phyloP scores from a whole-genome alignment of 495 filamentous ascomycete genomes.

The Penicillium roqueforti region DNA sequence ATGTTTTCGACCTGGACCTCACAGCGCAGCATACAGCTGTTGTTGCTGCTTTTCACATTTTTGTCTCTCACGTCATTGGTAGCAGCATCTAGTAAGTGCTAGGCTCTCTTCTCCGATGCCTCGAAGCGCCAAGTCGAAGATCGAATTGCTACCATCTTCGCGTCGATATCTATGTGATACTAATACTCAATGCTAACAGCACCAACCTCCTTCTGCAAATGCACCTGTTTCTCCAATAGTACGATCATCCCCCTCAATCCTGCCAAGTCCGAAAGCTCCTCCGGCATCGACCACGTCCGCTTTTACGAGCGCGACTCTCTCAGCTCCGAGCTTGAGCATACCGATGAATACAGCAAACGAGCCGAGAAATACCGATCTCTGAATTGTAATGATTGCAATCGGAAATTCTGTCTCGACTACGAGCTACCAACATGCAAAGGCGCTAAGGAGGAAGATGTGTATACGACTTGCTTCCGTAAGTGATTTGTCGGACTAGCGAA shows the following conservation, averaged over 20 bases:
- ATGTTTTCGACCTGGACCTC: slow-evolving; percentile 8
- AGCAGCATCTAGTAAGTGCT: slow-evolving; percentile 31
- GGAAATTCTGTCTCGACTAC: slow-evolving; percentile 82
- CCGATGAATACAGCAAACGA: slow-evolving; percentile 12
- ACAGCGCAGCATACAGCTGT: slow-evolving; percentile 7
- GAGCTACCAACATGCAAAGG: slow-evolving; percentile 81
- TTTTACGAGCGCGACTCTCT: slow-evolving; percentile 21
- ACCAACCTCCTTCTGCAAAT: slow-evolving; percentile 96
- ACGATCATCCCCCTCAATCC: slow-evolving; percentile 67
- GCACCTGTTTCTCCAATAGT: slow-evolving; percentile 87
- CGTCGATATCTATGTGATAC: slow-evolving; percentile 1
- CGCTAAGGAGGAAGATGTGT: slow-evolving; percentile 80
- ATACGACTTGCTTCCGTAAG: slow-evolving; percentile 85
- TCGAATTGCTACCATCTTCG: background rate
- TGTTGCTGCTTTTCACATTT: slow-evolving; percentile 23
- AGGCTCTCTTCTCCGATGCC: background rate
- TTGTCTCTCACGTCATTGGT: slow-evolving; percentile 26
- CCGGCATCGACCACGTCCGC: slow-evolving; percentile 19
- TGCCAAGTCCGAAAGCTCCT: slow-evolving; percentile 22
- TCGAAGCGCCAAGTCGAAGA: background rate
- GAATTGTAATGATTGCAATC: slow-evolving; percentile 83
- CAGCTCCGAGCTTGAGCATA: slow-evolving; percentile 1
- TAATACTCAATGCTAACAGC: slow-evolving; percentile 23
- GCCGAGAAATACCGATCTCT: slow-evolving; percentile 37
- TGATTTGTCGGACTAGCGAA: background rate